Evolutionary conservation across 768 basidiomycete species (phyloP).

Genomic region (Leccinum truebloodii): DNA sequence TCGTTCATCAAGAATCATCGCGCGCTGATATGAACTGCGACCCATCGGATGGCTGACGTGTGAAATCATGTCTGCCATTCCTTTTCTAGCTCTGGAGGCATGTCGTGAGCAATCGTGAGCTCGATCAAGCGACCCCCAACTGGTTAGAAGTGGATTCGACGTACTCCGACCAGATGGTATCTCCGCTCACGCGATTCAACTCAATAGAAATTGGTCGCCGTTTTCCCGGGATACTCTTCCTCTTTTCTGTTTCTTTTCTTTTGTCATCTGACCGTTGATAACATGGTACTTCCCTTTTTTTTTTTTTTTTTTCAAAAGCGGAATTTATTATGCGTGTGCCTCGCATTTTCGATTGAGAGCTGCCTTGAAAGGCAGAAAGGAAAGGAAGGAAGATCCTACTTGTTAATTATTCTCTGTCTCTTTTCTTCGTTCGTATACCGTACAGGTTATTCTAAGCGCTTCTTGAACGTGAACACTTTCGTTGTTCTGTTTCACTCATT

Average conservation of each 20-base stretch:
- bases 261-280: not conserved
- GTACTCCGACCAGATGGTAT: slow-evolving; percentile 4
- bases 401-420: not conserved
- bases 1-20: not conserved
- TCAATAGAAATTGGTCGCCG: slow-evolving; percentile 7
- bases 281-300: not conserved
- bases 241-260: not conserved
- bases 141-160: not conserved
- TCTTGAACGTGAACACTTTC: not conserved
- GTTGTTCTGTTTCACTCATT: not conserved
- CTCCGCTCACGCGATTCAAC: slow-evolving; percentile 5
- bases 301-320: slow-evolving; percentile 5
- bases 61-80: slow-evolving; percentile 12
- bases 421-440: too few relatives aligned
- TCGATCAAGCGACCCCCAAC: slow-evolving; percentile 3
- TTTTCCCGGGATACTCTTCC: slow-evolving; percentile 2
- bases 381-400: not conserved
- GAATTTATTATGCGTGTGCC: slow-evolving; percentile 8
- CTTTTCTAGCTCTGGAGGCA: not conserved
- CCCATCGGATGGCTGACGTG: slow-evolving; percentile 8
- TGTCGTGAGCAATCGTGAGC: slow-evolving; percentile 1
- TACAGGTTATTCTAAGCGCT: not conserved
- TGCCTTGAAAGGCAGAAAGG: slow-evolving; percentile 1
- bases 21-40: slow-evolving; percentile 1
- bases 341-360: not conserved